phyloP scores from a whole-genome alignment of 2,329 filamentous ascomycete genomes.

The Aspergillus sp. region DNA sequence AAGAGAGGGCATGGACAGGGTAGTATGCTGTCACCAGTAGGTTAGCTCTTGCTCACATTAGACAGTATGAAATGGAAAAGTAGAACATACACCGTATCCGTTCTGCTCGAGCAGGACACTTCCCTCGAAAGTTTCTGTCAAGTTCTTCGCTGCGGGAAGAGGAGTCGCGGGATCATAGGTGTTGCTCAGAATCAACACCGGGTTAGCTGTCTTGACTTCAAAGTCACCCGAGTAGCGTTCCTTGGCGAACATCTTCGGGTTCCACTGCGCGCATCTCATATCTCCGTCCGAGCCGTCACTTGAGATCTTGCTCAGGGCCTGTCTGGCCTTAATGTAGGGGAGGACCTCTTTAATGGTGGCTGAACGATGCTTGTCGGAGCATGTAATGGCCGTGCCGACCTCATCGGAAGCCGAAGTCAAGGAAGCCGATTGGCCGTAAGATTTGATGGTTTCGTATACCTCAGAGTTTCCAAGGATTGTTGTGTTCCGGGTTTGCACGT shows the following conservation, averaged over 20 bases:
- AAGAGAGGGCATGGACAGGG: constrained; percentile 1
- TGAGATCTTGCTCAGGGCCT: neutral
- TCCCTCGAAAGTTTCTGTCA: constrained; percentile 25
- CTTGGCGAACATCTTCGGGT: constrained; percentile 13
- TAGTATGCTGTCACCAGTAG: constrained; percentile 1
- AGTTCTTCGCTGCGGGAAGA: constrained; percentile 24
- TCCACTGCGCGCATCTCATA: constrained; percentile 14
- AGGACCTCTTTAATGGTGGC: neutral
- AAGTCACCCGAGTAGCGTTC: constrained; percentile 17
- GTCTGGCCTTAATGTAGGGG: neutral
- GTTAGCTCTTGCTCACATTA: neutral
- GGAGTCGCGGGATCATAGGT: constrained; percentile 29
- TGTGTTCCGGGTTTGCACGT: neutral
- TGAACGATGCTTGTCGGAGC: neutral
- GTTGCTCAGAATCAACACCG: constrained; percentile 30
- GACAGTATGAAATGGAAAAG: neutral
- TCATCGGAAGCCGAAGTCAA: neutral
- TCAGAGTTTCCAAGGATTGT: neutral
- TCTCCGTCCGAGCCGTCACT: neutral
- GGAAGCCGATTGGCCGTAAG: neutral
- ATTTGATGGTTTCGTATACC: neutral
- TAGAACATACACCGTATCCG: constrained; percentile 19
- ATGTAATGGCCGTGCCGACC: neutral
- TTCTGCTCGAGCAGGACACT: constrained; percentile 29
- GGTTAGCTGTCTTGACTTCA: constrained; percentile 26